Evolutionary conservation across 805 yeast genomes (phyloP).

Genomic region (Candida takata): DNA sequence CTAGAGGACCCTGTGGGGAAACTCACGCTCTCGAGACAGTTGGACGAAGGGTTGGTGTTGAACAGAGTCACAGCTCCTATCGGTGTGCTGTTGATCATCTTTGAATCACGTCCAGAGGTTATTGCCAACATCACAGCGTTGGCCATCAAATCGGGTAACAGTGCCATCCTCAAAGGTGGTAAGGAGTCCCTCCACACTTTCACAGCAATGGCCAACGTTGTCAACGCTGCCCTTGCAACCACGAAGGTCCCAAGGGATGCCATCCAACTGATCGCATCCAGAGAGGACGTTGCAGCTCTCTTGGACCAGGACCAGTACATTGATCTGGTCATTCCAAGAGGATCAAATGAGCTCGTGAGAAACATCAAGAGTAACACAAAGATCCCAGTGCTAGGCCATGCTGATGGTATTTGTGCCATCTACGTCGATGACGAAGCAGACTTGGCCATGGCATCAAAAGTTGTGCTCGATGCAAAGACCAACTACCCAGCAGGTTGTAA

Average conservation of each 20-base stretch:
- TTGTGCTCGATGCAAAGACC: constrained; percentile 82
- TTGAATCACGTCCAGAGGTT: constrained; percentile 96
- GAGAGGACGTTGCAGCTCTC: constrained; percentile 84
- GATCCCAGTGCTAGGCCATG: constrained; percentile 97
- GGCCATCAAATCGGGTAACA: constrained; percentile 93
- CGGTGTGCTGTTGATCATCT: constrained; percentile 87
- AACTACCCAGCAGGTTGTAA: constrained; percentile 99
- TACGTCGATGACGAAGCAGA: constrained; percentile 77
- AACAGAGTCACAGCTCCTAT: constrained; percentile 88
- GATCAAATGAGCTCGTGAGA: constrained; percentile 89
- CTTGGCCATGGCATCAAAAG: constrained; percentile 63
- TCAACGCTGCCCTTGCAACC: constrained; percentile 46
- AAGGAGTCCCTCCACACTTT: constrained; percentile 87
- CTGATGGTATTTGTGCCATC: constrained; percentile 94
- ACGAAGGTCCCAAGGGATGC: constrained; percentile 78
- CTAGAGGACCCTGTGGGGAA: constrained; percentile 93
- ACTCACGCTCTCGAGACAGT: constrained; percentile 69
- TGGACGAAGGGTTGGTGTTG: constrained; percentile 84
- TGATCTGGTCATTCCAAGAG: constrained; percentile 95
- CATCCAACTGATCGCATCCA: constrained; percentile 78
- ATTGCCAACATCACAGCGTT: constrained; percentile 95
- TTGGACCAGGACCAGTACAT: constrained; percentile 81
- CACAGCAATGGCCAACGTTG: constrained; percentile 67
- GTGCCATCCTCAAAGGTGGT: constrained; percentile 97
- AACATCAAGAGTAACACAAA: constrained; percentile 81